These are phyloP conservation scores for Babjeviella inositovora DNA, from an alignment of 805 yeast genomes.

Conservation along the genomic window DNA sequence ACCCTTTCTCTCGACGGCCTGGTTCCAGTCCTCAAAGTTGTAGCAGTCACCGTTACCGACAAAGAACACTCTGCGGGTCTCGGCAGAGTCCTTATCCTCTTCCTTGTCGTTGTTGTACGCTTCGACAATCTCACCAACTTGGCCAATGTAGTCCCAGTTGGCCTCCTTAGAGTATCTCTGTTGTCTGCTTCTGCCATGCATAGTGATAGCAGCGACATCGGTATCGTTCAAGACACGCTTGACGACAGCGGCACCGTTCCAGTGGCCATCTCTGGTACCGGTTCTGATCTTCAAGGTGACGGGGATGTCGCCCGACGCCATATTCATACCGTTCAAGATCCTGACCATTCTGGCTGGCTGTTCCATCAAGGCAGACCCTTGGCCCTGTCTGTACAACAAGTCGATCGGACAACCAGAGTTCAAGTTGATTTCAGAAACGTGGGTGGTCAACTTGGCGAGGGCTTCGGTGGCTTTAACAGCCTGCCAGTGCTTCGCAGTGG, in stretches of 20 bases:
- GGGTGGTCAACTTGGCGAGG: slow-evolving; percentile 34
- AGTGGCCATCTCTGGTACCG: slow-evolving; percentile 74
- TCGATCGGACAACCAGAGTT: slow-evolving; percentile 98
- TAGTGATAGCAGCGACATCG: slow-evolving; percentile 78
- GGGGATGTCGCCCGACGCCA: slow-evolving; percentile 80
- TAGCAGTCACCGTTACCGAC: slow-evolving; percentile 93
- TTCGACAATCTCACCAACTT: slow-evolving; percentile 55
- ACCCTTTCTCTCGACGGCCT: slow-evolving; percentile 40
- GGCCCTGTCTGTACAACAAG: slow-evolving; percentile 83
- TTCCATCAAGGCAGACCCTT: slow-evolving; percentile 87
- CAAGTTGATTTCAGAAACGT: slow-evolving; percentile 71
- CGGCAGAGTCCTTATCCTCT: slow-evolving; percentile 45
- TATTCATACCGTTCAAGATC: slow-evolving; percentile 77
- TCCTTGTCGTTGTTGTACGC: slow-evolving; percentile 34
- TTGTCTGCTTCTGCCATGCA: slow-evolving; percentile 94
- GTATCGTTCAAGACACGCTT: slow-evolving; percentile 59
- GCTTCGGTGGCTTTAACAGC: slow-evolving; percentile 88
- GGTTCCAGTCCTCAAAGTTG: slow-evolving; percentile 79
- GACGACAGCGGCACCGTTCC: slow-evolving; percentile 73
- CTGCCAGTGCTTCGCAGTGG: slow-evolving; percentile 85
- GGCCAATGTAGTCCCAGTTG: slow-evolving; percentile 79
- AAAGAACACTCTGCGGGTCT: slow-evolving; percentile 54
- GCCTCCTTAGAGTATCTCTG: slow-evolving; percentile 88
- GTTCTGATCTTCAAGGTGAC: slow-evolving; percentile 85
- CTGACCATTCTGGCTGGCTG: slow-evolving; percentile 71